Base-by-base conservation (phyloP, 2,329 filamentous ascomycete genomes). In the Emergomyces orientalis region DNA sequence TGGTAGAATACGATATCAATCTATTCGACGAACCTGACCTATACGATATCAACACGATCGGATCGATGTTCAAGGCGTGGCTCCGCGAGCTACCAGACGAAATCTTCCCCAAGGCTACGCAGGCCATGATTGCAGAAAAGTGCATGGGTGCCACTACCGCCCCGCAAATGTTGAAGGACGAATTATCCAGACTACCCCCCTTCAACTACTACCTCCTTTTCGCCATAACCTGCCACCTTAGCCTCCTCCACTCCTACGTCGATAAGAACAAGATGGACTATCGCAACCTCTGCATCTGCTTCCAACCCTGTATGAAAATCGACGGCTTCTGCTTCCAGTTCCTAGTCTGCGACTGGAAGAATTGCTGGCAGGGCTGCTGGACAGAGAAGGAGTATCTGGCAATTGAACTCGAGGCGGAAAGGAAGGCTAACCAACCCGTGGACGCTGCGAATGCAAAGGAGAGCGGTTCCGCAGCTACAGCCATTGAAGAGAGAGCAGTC, bases 181-280 rank as follows among this genome's bases (percentile, higher is more conserved):
- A 96, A 75, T 85, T 97, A 2, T 96, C 93, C 1, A 92, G 90
- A 69, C 82, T 97, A n/a, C 90, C 93, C 7, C 93, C 93, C 0
- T 97, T 94, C 81, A 96, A 97, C 77, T 97, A 97, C 77, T 97
- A 97, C 72, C 87, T 97, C 17, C 86, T 97, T 6, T 97, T 97
- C 74, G 93, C 93, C 70, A 96, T 97, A 69, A 97, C 93, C 41
- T 97, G 93, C 76, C 93, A 97, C 71, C 86, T 97, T 58, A 96
- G 91, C 70, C 83, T 97, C 32, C 83, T 97, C 11, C 86, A 96
- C 69, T 91, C 90, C 1, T 93, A 96, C 74, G 89, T 91, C 30
- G 90, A 95, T 67, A 92, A 93, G 80, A 97, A 97, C 83, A 96
- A 96, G 79, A 97, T 97, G 93, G 91, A 96, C 73, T 96, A 93